Evolutionary conservation across 2,329 filamentous ascomycete genomes (phyloP).

Genomic region (Macrophomina phaseolina): DNA sequence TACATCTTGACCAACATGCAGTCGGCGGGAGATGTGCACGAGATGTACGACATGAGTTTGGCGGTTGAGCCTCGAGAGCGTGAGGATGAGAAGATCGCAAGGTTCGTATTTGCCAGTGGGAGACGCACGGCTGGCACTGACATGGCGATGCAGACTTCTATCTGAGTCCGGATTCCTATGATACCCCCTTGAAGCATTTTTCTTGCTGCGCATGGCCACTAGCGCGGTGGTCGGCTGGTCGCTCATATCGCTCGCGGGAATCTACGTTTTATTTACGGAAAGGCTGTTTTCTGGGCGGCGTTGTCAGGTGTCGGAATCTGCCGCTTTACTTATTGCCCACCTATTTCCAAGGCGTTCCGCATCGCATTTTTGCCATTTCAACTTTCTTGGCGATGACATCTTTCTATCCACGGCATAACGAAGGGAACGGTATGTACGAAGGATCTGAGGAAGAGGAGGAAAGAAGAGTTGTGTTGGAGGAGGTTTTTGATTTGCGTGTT

Average conservation of each 20-base stretch:
- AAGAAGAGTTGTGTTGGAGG: background rate
- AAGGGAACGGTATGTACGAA: conserved; percentile 22
- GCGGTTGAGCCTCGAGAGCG: conserved; percentile 91
- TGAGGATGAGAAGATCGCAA: conserved; percentile 99
- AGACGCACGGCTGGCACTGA: conserved; percentile 31
- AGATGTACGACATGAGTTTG: conserved; percentile 99
- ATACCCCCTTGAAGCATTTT: conserved; percentile 46
- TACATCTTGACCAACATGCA: conserved; percentile 98
- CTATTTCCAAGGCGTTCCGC: conserved; percentile 21
- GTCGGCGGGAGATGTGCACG: conserved; percentile 91
- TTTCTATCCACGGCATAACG: conserved; percentile 24
- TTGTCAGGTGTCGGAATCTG: conserved; percentile 22
- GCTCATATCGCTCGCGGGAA: conserved; percentile 23
- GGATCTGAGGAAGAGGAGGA: conserved; percentile 10
- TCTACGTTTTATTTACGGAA: conserved; percentile 22
- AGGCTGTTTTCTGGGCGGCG: conserved; percentile 22
- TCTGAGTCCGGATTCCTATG: conserved; percentile 62
- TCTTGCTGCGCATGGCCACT: conserved; percentile 23
- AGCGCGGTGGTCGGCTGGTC: conserved; percentile 14
- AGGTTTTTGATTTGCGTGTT: background rate
- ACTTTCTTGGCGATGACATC: conserved; percentile 20
- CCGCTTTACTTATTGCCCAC: conserved; percentile 17
- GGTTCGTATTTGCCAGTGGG: conserved; percentile 57
- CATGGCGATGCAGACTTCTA: conserved; percentile 50
- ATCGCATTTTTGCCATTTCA: conserved; percentile 20